Conservation (phyloP, 306 rosid genomes). For the Lupinus albus region DNA sequence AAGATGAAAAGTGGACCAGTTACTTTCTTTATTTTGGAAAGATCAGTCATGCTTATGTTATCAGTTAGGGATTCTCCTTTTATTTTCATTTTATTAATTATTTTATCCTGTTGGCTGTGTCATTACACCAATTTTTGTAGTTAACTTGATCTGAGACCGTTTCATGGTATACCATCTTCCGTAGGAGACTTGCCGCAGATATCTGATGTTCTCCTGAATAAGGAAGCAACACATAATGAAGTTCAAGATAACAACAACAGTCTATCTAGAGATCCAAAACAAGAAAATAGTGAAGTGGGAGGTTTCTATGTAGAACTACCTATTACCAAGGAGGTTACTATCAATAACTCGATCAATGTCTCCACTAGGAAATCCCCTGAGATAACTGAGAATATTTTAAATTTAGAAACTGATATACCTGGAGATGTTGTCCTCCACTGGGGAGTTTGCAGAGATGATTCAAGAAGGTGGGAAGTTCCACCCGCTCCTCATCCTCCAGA, state of each 20-base stretch:
- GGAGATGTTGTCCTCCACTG: slow-evolving; percentile 80
- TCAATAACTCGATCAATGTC: slow-evolving; percentile 59
- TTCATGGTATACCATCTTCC: slow-evolving; percentile 43
- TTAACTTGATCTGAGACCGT: slow-evolving; percentile 43
- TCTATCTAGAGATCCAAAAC: slow-evolving; percentile 45
- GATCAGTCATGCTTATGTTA: slow-evolving; percentile 23
- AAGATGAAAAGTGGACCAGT: neutral
- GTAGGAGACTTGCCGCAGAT: slow-evolving; percentile 67
- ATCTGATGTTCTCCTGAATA: slow-evolving; percentile 54
- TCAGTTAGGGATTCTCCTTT: slow-evolving; percentile 7
- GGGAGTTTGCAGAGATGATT: slow-evolving; percentile 85
- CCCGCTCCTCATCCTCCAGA: slow-evolving; percentile 71
- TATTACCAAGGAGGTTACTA: slow-evolving; percentile 58
- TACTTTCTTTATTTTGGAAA: slow-evolving; percentile 30
- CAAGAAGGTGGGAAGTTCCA: slow-evolving; percentile 84
- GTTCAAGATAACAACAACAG: slow-evolving; percentile 46
- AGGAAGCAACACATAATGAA: slow-evolving; percentile 43
- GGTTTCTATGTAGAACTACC: slow-evolving; percentile 76
- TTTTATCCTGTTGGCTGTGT: slow-evolving; percentile 29
- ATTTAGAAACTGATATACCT: slow-evolving; percentile 75
- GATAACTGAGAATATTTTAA: slow-evolving; percentile 61
- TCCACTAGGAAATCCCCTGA: slow-evolving; percentile 65
- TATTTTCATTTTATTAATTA: slow-evolving; percentile 13
- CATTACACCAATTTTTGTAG: slow-evolving; percentile 24
- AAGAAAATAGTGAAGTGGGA: slow-evolving; percentile 53